Evolutionary conservation across 106 monocot genomes (phyloP).

Genomic region (Platanthera guangdongensis): DNA sequence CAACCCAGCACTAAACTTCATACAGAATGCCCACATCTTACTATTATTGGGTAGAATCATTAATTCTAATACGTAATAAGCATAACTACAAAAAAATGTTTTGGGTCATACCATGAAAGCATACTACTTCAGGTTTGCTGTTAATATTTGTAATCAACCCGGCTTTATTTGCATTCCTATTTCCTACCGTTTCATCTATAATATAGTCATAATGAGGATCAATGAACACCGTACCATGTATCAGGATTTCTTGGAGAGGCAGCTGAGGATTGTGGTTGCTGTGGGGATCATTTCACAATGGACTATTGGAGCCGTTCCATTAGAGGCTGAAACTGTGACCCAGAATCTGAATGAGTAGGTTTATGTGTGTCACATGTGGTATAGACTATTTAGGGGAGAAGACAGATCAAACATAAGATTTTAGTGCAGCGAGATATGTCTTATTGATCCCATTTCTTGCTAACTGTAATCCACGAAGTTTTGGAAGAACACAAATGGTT

Average conservation of each 20-base stretch:
- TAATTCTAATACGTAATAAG: too few relatives aligned
- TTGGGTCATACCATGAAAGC: too few relatives aligned
- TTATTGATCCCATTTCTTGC: background rate
- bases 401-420: background rate
- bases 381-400: background rate
- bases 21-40: too few relatives aligned
- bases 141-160: too few relatives aligned
- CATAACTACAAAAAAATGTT: too few relatives aligned
- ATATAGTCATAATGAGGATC: too few relatives aligned
- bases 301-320: constrained; percentile 65
- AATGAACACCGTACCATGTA: constrained; percentile 3
- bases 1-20: too few relatives aligned
- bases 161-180: too few relatives aligned
- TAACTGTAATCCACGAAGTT: background rate
- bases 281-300: constrained; percentile 94
- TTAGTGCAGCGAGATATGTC: background rate
- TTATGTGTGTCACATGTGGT: constrained; percentile 93
- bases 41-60: too few relatives aligned
- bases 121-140: too few relatives aligned
- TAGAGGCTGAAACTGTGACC: constrained; percentile 82
- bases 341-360: constrained; percentile 94
- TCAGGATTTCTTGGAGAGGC: constrained; percentile 64
- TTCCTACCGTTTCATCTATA: too few relatives aligned
- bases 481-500: background rate
- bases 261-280: constrained; percentile 78